These are phyloP conservation scores for Fusarium sp. DNA, from an alignment of 2,329 filamentous ascomycete species.

Conservation along the genomic window DNA sequence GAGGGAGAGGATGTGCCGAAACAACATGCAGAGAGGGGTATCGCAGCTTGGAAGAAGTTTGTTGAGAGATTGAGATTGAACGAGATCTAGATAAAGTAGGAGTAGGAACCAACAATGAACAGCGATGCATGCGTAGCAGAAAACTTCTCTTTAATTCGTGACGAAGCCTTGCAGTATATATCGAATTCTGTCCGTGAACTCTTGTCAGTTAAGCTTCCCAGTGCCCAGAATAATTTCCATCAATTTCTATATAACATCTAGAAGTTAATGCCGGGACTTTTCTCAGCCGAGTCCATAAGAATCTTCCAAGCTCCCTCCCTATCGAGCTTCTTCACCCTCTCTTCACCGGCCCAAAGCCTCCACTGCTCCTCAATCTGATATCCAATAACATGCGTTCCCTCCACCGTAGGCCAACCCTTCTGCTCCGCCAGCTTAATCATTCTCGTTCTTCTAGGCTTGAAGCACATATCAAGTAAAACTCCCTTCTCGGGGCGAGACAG, in stretches of 20 bases:
- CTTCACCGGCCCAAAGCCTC: conserved; percentile 2
- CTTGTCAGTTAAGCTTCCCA: too few species aligned
- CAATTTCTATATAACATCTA: neutral
- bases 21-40: neutral
- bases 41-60: neutral
- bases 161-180: too few species aligned
- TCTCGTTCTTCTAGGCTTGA: conserved; percentile 7
- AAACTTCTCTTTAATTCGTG: too few species aligned
- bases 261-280: conserved; percentile 1
- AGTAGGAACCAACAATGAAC: neutral
- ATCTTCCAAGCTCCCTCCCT: conserved; percentile 12
- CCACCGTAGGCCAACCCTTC: conserved; percentile 1
- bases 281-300: conserved; percentile 7
- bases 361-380: conserved; percentile 21
- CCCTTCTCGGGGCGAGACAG: neutral
- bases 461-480: conserved; percentile 16
- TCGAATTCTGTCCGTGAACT: too few species aligned
- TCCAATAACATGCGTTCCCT: conserved; percentile 8
- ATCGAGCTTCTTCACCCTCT: neutral
- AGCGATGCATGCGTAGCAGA: too few species aligned
- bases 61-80: neutral
- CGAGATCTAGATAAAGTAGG: neutral
- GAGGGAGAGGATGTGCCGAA: conserved; percentile 1
- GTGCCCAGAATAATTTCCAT: accelerated
- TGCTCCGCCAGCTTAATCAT: conserved; percentile 15